These are phyloP conservation scores for Rubia balearica DNA, from an alignment of 305 asterid genomes.

Conservation along the genomic window DNA sequence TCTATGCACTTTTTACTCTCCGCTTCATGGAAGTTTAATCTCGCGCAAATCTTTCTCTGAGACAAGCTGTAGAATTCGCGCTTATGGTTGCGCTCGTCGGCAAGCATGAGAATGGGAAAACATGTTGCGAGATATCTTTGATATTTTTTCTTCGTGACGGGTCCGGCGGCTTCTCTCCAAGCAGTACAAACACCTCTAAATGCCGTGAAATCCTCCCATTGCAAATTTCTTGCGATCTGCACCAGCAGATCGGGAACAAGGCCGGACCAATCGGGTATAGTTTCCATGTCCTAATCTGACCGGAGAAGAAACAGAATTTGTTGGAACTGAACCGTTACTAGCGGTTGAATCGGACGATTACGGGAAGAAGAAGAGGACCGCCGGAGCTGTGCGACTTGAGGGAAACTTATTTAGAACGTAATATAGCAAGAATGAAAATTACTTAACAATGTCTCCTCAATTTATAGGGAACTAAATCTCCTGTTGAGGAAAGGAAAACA, in stretches of 20 bases:
- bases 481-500: too few species aligned
- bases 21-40: background rate
- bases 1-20: background rate
- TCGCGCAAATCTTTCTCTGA: background rate
- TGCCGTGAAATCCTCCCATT: background rate
- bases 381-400: too few species aligned
- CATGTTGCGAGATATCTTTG: background rate
- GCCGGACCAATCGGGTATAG: background rate
- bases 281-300: too few species aligned
- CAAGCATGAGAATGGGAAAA: too few species aligned
- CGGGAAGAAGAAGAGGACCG: too few species aligned
- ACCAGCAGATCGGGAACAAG: background rate
- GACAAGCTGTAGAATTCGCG: background rate
- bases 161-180: conserved; percentile 1
- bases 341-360: too few species aligned
- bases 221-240: background rate
- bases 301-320: too few species aligned
- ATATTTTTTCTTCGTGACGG: background rate
- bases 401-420: too few species aligned
- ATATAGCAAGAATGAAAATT: too few species aligned
- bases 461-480: too few species aligned
- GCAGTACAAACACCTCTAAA: background rate
- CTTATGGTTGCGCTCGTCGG: background rate
- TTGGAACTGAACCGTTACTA: too few species aligned
- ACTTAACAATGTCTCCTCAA: too few species aligned